Evolutionary conservation across 257 asterid genomes (phyloP), one percentile per base, ranked within the genome.

Genomic region (Capsicum chinense): DNA sequence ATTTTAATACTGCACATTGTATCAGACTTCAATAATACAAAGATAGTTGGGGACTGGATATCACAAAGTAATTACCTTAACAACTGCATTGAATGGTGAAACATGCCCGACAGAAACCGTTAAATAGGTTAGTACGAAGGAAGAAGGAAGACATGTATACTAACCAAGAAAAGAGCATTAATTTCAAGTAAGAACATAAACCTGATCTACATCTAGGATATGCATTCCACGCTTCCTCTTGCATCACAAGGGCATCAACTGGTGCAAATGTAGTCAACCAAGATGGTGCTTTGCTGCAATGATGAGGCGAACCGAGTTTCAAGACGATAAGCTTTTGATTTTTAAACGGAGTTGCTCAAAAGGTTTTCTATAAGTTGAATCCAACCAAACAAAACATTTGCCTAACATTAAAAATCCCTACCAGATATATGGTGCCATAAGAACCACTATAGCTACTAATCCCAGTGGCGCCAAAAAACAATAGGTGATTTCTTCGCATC

Each of bases 21-120:
- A 19, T 19, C 3, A 7, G 44, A 74, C 44, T 74, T 74, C 60
- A 7, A 74, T 60, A 74, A 74, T 21, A 10, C 42, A 74, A 12
- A 74, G 19, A 60, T 17, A 74, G 80, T 44, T 5, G 44, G 9
- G 79, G 37, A 71, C 10, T 19, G 5, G 47, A 57, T 56, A 69
- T n/a, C 58, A 59, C 19, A 59, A 59, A 19, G 57, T 57, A 83
- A 71, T 66, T 89, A 95, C 98, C 98, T 92, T 94, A 88, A 95
- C 89, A 86, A 95, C 99, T 94, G 93, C 69, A 85, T 62, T 82
- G 62, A 19, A 26, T 13, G 81, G 63, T 47, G 81, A 21, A 81
- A 76, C 68, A 85, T 87, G 83, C 33, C 82, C 69, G 87, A 70
- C 87, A 86, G 82, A 74, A 84, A 87, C 67, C 79, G 85, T 35